Conservation (phyloP, 371 early-diverging fungal species). For the Mortierella polycephala region DNA sequence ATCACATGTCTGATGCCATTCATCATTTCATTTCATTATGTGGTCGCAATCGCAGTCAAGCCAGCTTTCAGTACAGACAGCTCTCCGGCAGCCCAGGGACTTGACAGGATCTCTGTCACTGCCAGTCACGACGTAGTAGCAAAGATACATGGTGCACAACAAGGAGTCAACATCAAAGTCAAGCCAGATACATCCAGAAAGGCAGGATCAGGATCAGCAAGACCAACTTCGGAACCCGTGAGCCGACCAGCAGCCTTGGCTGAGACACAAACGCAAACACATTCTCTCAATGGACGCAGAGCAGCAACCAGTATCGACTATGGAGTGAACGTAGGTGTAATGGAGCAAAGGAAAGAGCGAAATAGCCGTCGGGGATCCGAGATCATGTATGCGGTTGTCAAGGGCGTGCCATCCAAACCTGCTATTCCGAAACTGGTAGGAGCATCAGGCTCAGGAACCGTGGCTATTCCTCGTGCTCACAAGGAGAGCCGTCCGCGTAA, state of each 20-base stretch:
- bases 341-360: neutral
- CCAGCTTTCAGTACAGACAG: slow-evolving; percentile 3
- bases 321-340: neutral
- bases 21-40: neutral
- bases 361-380: slow-evolving; percentile 26
- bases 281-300: slow-evolving; percentile 4
- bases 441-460: slow-evolving; percentile 48
- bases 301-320: slow-evolving; percentile 4
- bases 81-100: slow-evolving; percentile 18
- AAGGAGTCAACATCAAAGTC: neutral
- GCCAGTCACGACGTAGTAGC: neutral
- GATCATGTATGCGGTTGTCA: slow-evolving; percentile 53
- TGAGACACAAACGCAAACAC: neutral
- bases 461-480: slow-evolving; percentile 11
- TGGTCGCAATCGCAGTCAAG: slow-evolving; percentile 16
- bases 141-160: neutral
- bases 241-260: neutral
- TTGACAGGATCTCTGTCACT: slow-evolving; percentile 16
- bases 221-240: slow-evolving; percentile 18
- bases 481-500: neutral
- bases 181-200: too few species aligned
- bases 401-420: slow-evolving; percentile 33
- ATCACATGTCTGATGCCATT: neutral
- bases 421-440: slow-evolving; percentile 43
- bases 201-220: neutral